Base-by-base conservation (phyloP, 805 yeast genomes). In the Metschnikowia arizonensis region DNA sequence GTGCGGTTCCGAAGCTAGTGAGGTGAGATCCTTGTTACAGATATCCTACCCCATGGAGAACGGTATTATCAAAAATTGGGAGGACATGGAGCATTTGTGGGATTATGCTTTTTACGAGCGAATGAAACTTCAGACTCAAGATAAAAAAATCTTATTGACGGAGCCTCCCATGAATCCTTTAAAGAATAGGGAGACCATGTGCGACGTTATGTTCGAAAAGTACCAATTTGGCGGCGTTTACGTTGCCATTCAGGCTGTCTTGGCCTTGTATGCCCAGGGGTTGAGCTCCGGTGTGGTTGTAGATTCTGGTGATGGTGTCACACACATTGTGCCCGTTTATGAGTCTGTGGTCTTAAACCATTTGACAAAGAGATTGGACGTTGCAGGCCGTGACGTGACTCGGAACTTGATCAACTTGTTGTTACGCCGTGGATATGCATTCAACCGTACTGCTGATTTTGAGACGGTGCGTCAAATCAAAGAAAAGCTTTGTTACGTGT, bases 321-420 rank as follows among this genome's bases (percentile, higher is more conserved):
- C 99, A 3, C 99, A 93, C 63, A 85, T 93, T 66, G 97, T 93
- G 34, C 99, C 99, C 18, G 99, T 93, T 32, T 93, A 93, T 65
- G 98, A 93, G 69, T 84, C 95, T 4, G 96, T 88, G 34, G 99
- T 93, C n/a, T 78, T 93, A 62, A 91, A 88, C 65, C 98, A 93
- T 66, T 75, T 88, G 58, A 91, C 97, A 15, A 80, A 84, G 60
- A 82, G 99, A 63, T 74, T 93, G 57, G 97, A 93, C 65, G 96
- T 93, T 50, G 99, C 99, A 4, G 99, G 99, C 57, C 81, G 99
- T 65, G 99, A 93, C 61, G 97, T 93, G 39, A 93, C 99, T n/a
- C 81, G 97, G 61, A 88, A 93, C 66, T 76, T 93, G 68, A 90
- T 93, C 67, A 93, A 85, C 59, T 74, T 93, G 54, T 74, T 93